Evolutionary conservation across 805 yeast species (phyloP).

Genomic region (Priceomyces fermenticarens): DNA sequence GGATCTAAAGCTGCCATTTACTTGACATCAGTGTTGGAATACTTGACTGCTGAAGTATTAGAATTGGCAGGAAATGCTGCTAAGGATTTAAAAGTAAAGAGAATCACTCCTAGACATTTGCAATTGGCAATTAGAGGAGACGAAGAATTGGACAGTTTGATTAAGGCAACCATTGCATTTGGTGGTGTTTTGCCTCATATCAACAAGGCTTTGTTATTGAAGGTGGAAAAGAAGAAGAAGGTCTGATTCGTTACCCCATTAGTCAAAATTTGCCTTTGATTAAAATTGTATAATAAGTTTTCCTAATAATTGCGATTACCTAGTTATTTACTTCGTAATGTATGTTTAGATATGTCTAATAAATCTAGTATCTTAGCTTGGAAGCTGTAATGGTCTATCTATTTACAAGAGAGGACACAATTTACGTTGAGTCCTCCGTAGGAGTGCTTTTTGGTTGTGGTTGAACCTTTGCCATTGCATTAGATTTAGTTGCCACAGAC

Average conservation of each 20-base stretch:
- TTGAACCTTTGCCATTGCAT: too few relatives aligned
- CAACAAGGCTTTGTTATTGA: constrained; percentile 74
- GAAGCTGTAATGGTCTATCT: neutral
- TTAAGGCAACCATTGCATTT: constrained; percentile 92
- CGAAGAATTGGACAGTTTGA: constrained; percentile 91
- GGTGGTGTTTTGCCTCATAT: constrained; percentile 98
- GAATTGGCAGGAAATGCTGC: constrained; percentile 99
- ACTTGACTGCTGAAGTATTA: constrained; percentile 93
- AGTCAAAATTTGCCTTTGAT: neutral
- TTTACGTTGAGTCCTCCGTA: neutral
- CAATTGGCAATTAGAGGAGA: constrained; percentile 98
- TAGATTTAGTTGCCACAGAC: neutral
- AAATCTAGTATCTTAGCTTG: neutral
- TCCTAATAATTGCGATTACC: neutral
- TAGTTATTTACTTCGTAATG: constrained; percentile 1
- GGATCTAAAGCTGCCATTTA: constrained; percentile 90
- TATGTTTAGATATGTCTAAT: constrained; percentile 1
- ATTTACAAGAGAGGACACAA: neutral
- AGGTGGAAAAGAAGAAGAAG: constrained; percentile 61
- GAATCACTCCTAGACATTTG: constrained; percentile 96
- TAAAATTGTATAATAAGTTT: neutral
- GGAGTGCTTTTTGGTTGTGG: neutral
- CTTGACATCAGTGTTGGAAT: constrained; percentile 92
- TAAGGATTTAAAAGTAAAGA: constrained; percentile 88
- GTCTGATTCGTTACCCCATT: too few relatives aligned